These are phyloP conservation scores for Botrytis elliptica DNA, from an alignment of 2,329 filamentous ascomycete species.

Conservation along the genomic window DNA sequence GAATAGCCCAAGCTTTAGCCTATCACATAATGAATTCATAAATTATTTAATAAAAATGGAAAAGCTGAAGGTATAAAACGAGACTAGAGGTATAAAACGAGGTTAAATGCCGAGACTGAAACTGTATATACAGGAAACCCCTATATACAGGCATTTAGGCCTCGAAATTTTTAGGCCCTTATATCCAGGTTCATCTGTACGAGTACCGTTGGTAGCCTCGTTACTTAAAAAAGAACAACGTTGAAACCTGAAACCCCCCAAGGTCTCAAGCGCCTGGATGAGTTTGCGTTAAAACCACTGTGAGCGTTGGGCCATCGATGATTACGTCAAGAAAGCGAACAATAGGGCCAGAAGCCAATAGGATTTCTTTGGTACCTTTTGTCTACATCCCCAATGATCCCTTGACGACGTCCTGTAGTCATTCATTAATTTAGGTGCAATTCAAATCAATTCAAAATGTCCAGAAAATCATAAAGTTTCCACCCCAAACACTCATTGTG, in stretches of 20 bases:
- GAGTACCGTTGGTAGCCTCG: too few relatives aligned
- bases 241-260: neutral
- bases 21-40: too few relatives aligned
- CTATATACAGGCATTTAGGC: too few relatives aligned
- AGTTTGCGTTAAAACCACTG: too few relatives aligned
- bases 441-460: neutral
- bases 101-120: rapidly evolving
- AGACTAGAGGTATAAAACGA: too few relatives aligned
- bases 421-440: neutral
- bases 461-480: slow-evolving; percentile 3
- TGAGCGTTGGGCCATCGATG: neutral
- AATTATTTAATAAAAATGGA: too few relatives aligned
- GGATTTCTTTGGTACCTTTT: slow-evolving; percentile 2
- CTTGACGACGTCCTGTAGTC: neutral
- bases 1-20: rapidly evolving
- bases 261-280: too few relatives aligned
- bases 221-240: neutral
- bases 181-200: too few relatives aligned
- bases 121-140: too few relatives aligned
- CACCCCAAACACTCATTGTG: neutral
- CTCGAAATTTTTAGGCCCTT: too few relatives aligned
- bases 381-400: neutral
- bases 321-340: slow-evolving; percentile 10
- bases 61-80: too few relatives aligned
- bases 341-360: slow-evolving; percentile 1